A percentile compares a stretch with the other conserved stretches of the same genome.
These are phyloP conservation scores for Glomus cerebriforme DNA, from an alignment of 192 early-diverging fungal genomes.

Conservation along the genomic window DNA sequence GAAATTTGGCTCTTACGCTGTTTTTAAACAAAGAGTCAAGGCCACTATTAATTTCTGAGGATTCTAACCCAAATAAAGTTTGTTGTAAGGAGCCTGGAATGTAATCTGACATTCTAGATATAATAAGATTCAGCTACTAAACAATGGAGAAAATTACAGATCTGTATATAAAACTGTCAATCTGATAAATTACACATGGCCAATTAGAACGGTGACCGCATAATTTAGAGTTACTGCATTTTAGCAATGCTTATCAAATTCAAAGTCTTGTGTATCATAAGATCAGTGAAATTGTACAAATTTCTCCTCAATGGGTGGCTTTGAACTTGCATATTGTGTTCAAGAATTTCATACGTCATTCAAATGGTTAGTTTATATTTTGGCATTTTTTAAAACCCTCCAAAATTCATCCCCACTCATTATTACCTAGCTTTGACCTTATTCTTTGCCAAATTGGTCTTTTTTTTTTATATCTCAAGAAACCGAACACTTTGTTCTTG, in stretches of 20 bases:
- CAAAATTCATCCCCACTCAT: background rate
- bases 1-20: conserved; percentile 38
- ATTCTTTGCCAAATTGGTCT: background rate
- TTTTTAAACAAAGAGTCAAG: conserved; percentile 68
- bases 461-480: background rate
- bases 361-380: background rate
- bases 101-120: background rate
- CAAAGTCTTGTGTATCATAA: background rate
- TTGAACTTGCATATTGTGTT: background rate
- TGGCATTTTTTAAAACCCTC: background rate
- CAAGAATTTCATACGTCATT: background rate
- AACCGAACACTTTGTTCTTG: background rate
- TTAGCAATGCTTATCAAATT: background rate
- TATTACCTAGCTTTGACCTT: background rate
- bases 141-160: background rate
- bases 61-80: background rate
- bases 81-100: background rate
- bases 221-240: no score
- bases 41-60: conserved; percentile 46
- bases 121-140: background rate
- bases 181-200: background rate
- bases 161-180: background rate
- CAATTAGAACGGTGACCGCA: background rate
- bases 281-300: background rate
- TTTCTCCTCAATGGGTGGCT: background rate